Conservation (phyloP, 179 eudicot genomes). For the Actinidia arguta region DNA sequence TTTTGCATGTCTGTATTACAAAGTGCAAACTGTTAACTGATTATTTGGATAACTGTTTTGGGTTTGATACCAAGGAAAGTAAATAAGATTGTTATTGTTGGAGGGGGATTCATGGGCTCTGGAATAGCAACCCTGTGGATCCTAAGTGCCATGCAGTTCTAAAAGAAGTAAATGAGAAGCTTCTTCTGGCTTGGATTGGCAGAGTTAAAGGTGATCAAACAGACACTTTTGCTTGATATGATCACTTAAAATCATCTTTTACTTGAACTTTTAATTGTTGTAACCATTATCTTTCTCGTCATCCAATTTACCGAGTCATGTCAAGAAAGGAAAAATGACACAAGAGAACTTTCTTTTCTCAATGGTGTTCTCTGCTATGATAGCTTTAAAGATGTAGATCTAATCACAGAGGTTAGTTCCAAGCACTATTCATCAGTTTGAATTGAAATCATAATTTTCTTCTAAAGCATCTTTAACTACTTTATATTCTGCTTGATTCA, state of each 20-base stretch:
- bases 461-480: background rate
- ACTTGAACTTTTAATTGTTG: background rate
- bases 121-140: slow-evolving; percentile 81
- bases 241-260: background rate
- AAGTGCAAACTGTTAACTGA: slow-evolving; percentile 36
- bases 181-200: slow-evolving; percentile 62
- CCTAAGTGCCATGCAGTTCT: slow-evolving; percentile 65
- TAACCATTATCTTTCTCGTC: background rate
- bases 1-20: background rate
- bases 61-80: slow-evolving; percentile 69
- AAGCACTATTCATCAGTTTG: slow-evolving; percentile 4
- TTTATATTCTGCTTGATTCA: background rate
- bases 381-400: slow-evolving; percentile 70
- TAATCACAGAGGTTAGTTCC: slow-evolving; percentile 76
- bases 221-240: background rate
- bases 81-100: slow-evolving; percentile 73
- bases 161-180: slow-evolving; percentile 70
- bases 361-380: slow-evolving; percentile 70
- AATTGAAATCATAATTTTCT: slow-evolving; percentile 5
- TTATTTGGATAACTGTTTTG: slow-evolving; percentile 82
- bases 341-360: slow-evolving; percentile 53
- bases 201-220: slow-evolving; percentile 68
- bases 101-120: slow-evolving; percentile 89
- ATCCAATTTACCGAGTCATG: slow-evolving; percentile 69
- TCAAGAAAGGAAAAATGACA: slow-evolving; percentile 64